Evolutionary conservation across 2,329 filamentous ascomycete species (phyloP), one percentile per base, ranked within the genome.

Genomic region (Beauveria caledonica): DNA sequence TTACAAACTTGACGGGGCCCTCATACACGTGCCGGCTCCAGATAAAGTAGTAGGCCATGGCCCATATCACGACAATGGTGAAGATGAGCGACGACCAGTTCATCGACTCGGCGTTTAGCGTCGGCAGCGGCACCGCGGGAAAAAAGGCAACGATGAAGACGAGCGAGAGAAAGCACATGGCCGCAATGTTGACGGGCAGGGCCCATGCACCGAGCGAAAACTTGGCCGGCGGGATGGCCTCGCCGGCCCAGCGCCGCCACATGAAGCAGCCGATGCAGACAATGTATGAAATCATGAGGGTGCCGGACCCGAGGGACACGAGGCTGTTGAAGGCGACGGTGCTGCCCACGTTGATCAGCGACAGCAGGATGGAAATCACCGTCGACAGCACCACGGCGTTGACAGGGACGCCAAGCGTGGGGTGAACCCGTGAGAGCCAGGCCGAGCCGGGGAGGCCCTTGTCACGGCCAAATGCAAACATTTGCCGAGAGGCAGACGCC

Each of bases 401-500:
- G 23, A 88, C 71, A 1, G 86, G 86, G 2, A 87, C 78, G 1
- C 80, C 79, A 1, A 87, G 76, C 23, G 69, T 76, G 0, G 77
- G 74, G 67, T 88, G 82, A 2, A 88, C 79, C 56, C 74, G 76
- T 36, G 83, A 78, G 61, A 87, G 85, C 65, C 83, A 72, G 2
- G 68, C 72, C 9, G 82, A 84, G 55, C 77, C 77, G 0, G 25
- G 70, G 70, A 88, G 77, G 17, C 85, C 86, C n/a, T 71, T 66
- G 63, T 75, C 73, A 15, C 73, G 67, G 3, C 65, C 65, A 61
- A 70, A 70, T 5, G 68, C 68, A 55, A 62, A 69, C 1, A 69
- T 62, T 60, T 68, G 66, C 2, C 68, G 64, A 4, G 67, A 68
- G 5, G 65, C 65, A 9, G 65, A 65, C 11, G 67, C 68, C 11